Conservation (phyloP, 2,329 filamentous ascomycete species). For the Rhinocladiella mackenziei region DNA sequence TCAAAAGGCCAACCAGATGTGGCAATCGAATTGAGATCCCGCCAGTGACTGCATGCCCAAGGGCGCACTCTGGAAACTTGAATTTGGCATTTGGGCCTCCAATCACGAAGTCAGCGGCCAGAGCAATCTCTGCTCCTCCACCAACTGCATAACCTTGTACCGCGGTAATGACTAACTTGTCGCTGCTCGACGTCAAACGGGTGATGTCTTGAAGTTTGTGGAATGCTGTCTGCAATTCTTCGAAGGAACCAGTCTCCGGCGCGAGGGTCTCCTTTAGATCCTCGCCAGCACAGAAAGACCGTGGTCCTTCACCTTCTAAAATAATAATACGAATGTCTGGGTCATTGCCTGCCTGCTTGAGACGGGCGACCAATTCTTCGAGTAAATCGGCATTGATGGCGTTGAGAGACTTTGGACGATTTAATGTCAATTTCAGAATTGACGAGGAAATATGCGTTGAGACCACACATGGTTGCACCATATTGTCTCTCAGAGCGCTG, state of each 20-base stretch:
- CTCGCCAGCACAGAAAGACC: constrained; percentile 20
- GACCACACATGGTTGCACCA: constrained; percentile 2
- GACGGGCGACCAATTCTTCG: constrained; percentile 8
- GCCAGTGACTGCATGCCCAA: constrained; percentile 20
- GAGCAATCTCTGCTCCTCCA: constrained; percentile 17
- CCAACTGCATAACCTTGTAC: constrained; percentile 19
- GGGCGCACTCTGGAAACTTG: constrained; percentile 14
- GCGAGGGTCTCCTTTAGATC: constrained; percentile 18
- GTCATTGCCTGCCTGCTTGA: background rate
- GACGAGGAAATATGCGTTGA: constrained; percentile 1
- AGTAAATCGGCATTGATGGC: constrained; percentile 16
- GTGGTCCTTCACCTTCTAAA: constrained; percentile 9
- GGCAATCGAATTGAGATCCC: constrained; percentile 18
- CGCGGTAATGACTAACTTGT: constrained; percentile 10
- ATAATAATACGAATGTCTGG: constrained; percentile 5
- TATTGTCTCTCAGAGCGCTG: background rate
- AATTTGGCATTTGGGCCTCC: constrained; percentile 16
- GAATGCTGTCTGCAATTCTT: constrained; percentile 14
- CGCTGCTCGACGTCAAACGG: constrained; percentile 5
- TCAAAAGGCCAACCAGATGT: constrained; percentile 14
- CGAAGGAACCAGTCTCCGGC: constrained; percentile 8
- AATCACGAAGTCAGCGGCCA: constrained; percentile 20
- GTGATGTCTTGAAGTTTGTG: constrained; percentile 19
- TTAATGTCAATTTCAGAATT: constrained; percentile 12
- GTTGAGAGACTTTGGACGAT: constrained; percentile 13